Evolutionary conservation across 106 monocot genomes (phyloP), one percentile per base, ranked within the genome.

Genomic region (Chionographis japonica): DNA sequence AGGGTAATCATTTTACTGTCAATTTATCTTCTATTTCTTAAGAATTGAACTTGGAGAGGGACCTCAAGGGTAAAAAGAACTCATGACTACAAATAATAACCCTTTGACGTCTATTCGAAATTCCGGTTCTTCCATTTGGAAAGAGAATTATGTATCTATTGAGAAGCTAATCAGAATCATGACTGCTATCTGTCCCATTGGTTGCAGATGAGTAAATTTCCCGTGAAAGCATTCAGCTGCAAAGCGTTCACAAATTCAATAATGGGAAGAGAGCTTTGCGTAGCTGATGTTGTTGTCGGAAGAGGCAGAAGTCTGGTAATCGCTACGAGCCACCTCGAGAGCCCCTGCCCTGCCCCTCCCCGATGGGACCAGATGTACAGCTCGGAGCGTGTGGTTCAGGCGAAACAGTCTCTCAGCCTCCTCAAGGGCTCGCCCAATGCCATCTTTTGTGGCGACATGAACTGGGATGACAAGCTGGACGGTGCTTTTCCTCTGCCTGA

Each of bases 401-500:
- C 84, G 36, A 78, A 79, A 13, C 70, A 84, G 46, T 77, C 86
- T 2, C 36, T 91, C 19, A 49, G 46, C 37, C 38, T 74, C 40
- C 77, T 91, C 51, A 73, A 69, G 40, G 38, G 57, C 60, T 74
- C 60, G 1, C 81, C 75, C 27, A 84, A 90, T 64, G 84, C 52
- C 3, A 74, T 91, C 15, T 87, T 91, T 40, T 72, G 71, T 5
- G 90, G 90, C 10, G 90, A 91, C 57, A 87, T 87, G 86, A 90
- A 90, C 54, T 90, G 90, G 90, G 86, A 90, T 41, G 90, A 90
- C 52, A 86, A 81, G 64, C 15, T 62, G 18, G 90, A 90, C 41
- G 90, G 90, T 19, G 68, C 62, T 13, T 84, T 84, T 42, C 86
- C 90, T 19, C 67, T 87, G 17, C 68, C 52, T 10, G 73, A 72